Base-by-base conservation (phyloP, 495 filamentous ascomycete species). In the Neurospora discreta region DNA sequence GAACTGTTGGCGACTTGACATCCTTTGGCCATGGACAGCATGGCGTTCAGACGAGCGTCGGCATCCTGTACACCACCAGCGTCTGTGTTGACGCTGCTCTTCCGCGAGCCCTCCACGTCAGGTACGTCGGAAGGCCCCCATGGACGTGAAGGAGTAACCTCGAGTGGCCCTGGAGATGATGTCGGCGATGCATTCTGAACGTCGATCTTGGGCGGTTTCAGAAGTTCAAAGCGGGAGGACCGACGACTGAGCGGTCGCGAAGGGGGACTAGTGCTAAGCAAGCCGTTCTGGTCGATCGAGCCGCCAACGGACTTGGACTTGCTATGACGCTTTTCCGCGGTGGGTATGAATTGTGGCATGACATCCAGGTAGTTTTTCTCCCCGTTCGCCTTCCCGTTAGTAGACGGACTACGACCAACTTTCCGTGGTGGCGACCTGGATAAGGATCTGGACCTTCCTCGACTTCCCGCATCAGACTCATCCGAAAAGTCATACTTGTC, bases 141-240 rank as follows among this genome's bases (percentile, higher is more conserved):
- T 65, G 52, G 23, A 18, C 73, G 73, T 5, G 67, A 67, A 30
- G 72, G 73, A 9, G 75, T 65, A 15, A 71, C 39, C 39, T 81
- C 52, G 40, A 71, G 68, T 0, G 82, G 74, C 18, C 26, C 52
- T 16, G 83, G 82, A 3, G 83, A 80, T 6, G 79, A 76, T 1
- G 77, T 78, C 16, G 85, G 81, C 7, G 85, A 87, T 65, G 86
- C 77, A 73, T 78, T 78, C 75, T 86, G 84, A 42, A 92, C 77
- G 71, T 92, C 87, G 72, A 91, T 89, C 65, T 83, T 82, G 5
- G 90, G 90, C 15, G 89, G 88, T 71, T 89, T 87, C 68, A 91
- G 83, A 7, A 83, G 79, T 38, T 89, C 85, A 69, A 86, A 86
- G 13, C 85, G 78, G 9, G 83, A 83, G 5, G 84, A 84, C 10